Evolutionary conservation across 257 asterid genomes (phyloP), one percentile per base, ranked within the genome.

Genomic region (Solanum peruvianum): DNA sequence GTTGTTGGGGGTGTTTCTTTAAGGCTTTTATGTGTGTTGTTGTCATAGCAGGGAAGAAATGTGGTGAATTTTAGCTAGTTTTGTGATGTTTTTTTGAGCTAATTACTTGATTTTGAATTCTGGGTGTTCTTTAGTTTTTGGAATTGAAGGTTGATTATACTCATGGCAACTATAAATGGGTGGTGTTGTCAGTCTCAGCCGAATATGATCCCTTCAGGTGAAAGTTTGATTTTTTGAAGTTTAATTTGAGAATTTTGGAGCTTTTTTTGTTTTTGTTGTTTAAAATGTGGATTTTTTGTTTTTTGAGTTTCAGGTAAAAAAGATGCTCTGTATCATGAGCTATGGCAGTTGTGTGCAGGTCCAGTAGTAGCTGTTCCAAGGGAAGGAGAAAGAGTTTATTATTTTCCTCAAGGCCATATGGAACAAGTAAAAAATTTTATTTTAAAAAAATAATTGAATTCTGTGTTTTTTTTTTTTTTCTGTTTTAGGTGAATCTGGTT

Each of bases 371-470:
- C 96, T 91, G 92, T 97, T 86, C 99, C 99, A 35, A 95, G 88
- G 88, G 86, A n/a, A 73, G 86, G 77, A 44, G 99, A 97, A 84
- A 94, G 90, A 66, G 99, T 97, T 83, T 97, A 91, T 88, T 97
- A 97, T 91, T 97, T 97, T 52, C 99, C 98, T 25, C 99, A 97
- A 88, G 99, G 99, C n/a, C 99, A 94, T 89, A 95, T 97, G 98
- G 99, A 97, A 70, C 99, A 97, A 90, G 99, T 97, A 87, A 89
- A 96, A 89, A 95, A 86, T 25, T 31, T 86, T 52, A 71, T 89
- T 39, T 88, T 11, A 0, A 23, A 5, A 27, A 23, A 64, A n/a
- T 25, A 27, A 14, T n/a, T 77, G 31, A 75, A 39, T 42, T 16
- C 31, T 52, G 80, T 5, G 16, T 27, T 49, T 35, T 4, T 27